Evolutionary conservation across 148 eudicot species (phyloP).

Genomic region (Amaranthus cruentus): DNA sequence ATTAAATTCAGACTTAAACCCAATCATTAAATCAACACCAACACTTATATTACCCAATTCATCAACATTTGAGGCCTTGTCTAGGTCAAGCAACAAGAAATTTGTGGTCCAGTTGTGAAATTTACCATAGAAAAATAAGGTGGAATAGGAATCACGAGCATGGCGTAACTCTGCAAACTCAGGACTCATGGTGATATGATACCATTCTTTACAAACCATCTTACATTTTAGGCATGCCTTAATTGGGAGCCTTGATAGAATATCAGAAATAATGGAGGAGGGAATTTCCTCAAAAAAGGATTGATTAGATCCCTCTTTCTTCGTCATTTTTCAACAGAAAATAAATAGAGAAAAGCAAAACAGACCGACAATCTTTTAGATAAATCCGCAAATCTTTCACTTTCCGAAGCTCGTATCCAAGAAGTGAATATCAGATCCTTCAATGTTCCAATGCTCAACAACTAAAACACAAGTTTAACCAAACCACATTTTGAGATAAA

Average conservation of each 20-base stretch:
- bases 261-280: not conserved
- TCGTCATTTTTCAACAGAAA: not conserved
- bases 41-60: not conserved
- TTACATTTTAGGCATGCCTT: slow-evolving; percentile 6
- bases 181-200: not conserved
- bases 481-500: not conserved
- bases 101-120: not conserved
- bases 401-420: not conserved
- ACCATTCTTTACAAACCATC: slow-evolving; percentile 11
- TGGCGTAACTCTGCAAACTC: not conserved
- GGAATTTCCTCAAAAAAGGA: not conserved
- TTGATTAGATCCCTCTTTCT: not conserved
- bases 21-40: not conserved
- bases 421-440: not conserved
- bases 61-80: not conserved
- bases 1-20: slow-evolving; percentile 1
- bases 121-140: not conserved
- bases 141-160: not conserved
- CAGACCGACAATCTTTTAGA: not conserved
- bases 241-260: slow-evolving; percentile 1
- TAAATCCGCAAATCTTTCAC: not conserved
- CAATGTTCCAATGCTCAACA: not conserved
- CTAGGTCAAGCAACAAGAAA: not conserved
- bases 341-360: not conserved
- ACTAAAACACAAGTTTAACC: not conserved